phyloP scores from a whole-genome alignment of 768 basidiomycete genomes.

The Leccinum subgranulosum region DNA sequence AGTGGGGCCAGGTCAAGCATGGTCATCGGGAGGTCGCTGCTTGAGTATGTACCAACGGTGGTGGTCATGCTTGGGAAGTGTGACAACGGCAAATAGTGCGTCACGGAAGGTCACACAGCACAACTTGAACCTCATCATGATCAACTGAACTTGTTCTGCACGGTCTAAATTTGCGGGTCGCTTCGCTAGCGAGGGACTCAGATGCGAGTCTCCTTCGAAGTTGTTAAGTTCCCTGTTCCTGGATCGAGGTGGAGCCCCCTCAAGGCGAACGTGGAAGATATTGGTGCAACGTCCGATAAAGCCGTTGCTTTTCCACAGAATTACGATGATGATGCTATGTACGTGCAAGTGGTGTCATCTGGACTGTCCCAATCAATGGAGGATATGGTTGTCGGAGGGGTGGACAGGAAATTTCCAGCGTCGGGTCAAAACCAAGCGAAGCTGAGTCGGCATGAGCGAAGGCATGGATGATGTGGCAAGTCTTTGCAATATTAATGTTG shows the following conservation, averaged over 20 bases:
- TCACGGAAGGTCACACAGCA: neutral
- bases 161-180: no score
- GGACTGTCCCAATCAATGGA: neutral
- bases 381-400: neutral
- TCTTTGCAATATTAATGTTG: neutral
- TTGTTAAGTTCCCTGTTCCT: no score
- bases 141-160: no score
- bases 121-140: no score
- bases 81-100: neutral
- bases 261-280: no score
- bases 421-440: neutral
- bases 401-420: neutral
- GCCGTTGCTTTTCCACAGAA: neutral
- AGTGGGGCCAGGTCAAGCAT: constrained; percentile 20
- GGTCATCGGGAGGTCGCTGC: no score
- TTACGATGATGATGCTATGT: neutral
- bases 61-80: no score
- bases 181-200: no score
- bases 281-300: no score
- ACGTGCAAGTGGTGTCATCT: neutral
- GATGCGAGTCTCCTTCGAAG: no score
- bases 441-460: neutral
- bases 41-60: no score
- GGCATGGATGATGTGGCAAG: neutral
- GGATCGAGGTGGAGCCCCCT: no score